These are phyloP conservation scores for Amanita muscaria DNA, from an alignment of 768 basidiomycete species.

Conservation along the genomic window DNA sequence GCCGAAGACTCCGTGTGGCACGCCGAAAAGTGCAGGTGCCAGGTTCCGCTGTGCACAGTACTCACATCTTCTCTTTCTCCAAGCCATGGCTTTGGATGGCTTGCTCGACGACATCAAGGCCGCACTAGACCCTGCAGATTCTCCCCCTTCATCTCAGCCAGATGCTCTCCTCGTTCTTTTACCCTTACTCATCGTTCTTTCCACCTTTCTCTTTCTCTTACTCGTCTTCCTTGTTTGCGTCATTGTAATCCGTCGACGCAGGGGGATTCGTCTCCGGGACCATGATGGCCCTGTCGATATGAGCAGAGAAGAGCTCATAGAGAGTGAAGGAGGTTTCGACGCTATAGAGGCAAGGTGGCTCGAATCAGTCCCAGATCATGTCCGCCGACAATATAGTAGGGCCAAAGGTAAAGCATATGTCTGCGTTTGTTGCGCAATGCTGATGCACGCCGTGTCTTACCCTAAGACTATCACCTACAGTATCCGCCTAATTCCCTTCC, in stretches of 20 bases:
- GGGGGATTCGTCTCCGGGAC: constrained; percentile 76
- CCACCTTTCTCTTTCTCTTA: constrained; percentile 87
- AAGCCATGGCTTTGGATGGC: constrained; percentile 6
- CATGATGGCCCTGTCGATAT: constrained; percentile 90
- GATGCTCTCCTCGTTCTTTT: constrained; percentile 82
- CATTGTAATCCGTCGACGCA: constrained; percentile 68
- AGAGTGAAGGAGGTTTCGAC: constrained; percentile 90
- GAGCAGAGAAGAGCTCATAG: constrained; percentile 82
- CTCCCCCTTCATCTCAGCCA: constrained; percentile 22
- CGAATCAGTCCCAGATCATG: constrained; percentile 63
- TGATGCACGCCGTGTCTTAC: constrained; percentile 7
- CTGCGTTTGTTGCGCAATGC: constrained; percentile 9
- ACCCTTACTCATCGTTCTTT: constrained; percentile 88
- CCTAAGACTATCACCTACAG: constrained; percentile 67
- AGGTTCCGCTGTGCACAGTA: not conserved
- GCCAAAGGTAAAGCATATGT: constrained; percentile 62
- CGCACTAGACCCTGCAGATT: constrained; percentile 18
- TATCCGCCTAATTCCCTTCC: constrained; percentile 95
- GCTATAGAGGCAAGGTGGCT: constrained; percentile 92
- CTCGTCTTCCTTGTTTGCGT: constrained; percentile 87
- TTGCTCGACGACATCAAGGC: constrained; percentile 3
- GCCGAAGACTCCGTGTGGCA: not conserved
- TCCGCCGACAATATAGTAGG: constrained; percentile 63
- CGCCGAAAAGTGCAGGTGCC: not conserved
- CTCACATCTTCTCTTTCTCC: not conserved